Conservation (phyloP, 2,329 filamentous ascomycete species). For the Penicillium sp. region DNA sequence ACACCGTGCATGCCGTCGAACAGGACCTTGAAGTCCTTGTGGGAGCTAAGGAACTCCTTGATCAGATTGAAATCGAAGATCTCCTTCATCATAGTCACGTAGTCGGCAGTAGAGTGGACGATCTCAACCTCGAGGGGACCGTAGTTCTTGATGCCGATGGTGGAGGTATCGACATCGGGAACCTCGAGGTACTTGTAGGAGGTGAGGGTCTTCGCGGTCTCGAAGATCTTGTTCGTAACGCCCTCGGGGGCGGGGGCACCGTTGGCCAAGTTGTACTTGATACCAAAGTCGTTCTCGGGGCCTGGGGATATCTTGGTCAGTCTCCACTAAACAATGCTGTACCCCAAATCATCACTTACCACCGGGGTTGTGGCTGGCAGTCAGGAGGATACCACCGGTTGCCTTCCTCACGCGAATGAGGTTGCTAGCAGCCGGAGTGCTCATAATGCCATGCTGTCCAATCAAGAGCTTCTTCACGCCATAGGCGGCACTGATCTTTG, state of each 20-base stretch:
- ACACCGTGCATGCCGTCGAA: conserved; percentile 93
- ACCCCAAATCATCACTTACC: conserved; percentile 51
- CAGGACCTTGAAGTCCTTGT: conserved; percentile 90
- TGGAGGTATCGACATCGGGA: conserved; percentile 73
- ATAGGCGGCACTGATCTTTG: conserved; percentile 92
- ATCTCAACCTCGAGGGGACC: conserved; percentile 87
- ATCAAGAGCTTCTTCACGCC: conserved; percentile 98
- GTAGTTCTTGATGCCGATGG: conserved; percentile 74
- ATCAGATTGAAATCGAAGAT: conserved; percentile 98
- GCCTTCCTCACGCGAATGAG: conserved; percentile 89
- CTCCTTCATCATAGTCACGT: conserved; percentile 88
- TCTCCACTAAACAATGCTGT: background rate
- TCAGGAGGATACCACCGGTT: conserved; percentile 91
- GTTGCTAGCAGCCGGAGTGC: conserved; percentile 90
- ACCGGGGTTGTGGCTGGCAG: conserved; percentile 95
- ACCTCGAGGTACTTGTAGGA: conserved; percentile 89
- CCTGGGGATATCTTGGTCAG: conserved; percentile 43
- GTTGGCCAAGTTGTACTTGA: conserved; percentile 98
- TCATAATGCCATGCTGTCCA: conserved; percentile 91
- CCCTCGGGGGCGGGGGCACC: conserved; percentile 91
- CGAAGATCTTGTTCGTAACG: conserved; percentile 96
- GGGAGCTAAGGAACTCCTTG: conserved; percentile 77
- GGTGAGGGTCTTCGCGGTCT: conserved; percentile 76
- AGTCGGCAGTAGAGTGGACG: conserved; percentile 85
- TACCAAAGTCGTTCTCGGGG: conserved; percentile 90